Conservation (phyloP, 139 green algal genomes). For the Chlorokybus atmophyticus region DNA sequence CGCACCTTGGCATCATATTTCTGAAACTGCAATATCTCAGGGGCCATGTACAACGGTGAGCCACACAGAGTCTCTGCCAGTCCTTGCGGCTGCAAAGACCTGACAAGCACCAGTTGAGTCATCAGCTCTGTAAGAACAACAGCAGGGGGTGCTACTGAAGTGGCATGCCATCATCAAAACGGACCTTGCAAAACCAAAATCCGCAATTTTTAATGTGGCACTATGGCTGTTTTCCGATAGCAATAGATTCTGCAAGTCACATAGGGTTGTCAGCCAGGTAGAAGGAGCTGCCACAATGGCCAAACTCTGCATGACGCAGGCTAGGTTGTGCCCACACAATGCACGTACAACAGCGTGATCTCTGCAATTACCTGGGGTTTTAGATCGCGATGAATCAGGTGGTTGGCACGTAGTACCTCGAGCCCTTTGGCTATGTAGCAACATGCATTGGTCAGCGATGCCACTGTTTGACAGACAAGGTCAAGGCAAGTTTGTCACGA, state of each 20-base stretch:
- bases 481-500: too few relatives aligned
- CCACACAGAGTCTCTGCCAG: conserved; percentile 94
- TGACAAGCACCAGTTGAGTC: conserved; percentile 1
- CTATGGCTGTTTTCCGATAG: conserved; percentile 2
- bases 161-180: too few relatives aligned
- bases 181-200: conserved; percentile 94
- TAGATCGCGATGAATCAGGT: conserved; percentile 91
- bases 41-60: conserved; percentile 95
- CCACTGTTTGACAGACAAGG: too few relatives aligned
- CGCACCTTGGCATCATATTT: conserved; percentile 46
- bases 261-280: too few relatives aligned
- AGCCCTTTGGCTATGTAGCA: conserved; percentile 48
- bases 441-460: too few relatives aligned
- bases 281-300: too few relatives aligned
- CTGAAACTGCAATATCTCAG: conserved; percentile 69
- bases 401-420: conserved; percentile 54
- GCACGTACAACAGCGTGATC: too few relatives aligned
- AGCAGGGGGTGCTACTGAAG: not conserved
- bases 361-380: conserved; percentile 65
- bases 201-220: conserved; percentile 77
- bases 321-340: too few relatives aligned
- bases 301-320: too few relatives aligned
- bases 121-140: not conserved
- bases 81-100: conserved; percentile 47
- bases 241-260: conserved; percentile 28